Evolutionary conservation across 495 filamentous ascomycete genomes (phyloP).

Genomic region (Penicillium paradoxum): DNA sequence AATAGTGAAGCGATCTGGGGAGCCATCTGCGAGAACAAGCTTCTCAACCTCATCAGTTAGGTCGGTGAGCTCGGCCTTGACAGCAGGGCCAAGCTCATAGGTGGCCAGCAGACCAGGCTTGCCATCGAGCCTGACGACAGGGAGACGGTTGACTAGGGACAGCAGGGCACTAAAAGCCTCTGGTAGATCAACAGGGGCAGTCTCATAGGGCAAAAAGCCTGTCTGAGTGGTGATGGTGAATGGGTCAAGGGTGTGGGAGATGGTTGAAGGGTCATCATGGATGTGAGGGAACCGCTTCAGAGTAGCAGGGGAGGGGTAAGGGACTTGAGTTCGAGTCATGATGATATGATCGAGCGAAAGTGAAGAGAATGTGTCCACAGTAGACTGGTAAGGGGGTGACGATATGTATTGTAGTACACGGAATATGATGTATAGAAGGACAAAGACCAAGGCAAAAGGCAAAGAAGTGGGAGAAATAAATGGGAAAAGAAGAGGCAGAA

Average conservation of each 20-base stretch:
- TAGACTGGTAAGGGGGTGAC: not conserved
- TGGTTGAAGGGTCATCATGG: slow-evolving; percentile 50
- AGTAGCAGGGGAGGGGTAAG: slow-evolving; percentile 32
- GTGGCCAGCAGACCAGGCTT: slow-evolving; percentile 70
- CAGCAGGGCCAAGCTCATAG: slow-evolving; percentile 63
- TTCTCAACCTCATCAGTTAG: slow-evolving; percentile 65
- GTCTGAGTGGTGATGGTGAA: slow-evolving; percentile 85
- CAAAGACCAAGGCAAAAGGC: slow-evolving; percentile 33
- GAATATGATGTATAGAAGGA: slow-evolving; percentile 31
- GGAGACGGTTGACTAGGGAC: slow-evolving; percentile 66
- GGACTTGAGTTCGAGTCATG: slow-evolving; percentile 31
- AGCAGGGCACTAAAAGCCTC: slow-evolving; percentile 63
- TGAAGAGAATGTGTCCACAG: not conserved
- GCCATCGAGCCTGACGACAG: slow-evolving; percentile 64
- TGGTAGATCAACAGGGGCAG: slow-evolving; percentile 45
- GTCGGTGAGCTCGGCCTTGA: slow-evolving; percentile 64
- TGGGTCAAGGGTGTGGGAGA: slow-evolving; percentile 55
- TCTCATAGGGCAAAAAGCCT: slow-evolving; percentile 59
- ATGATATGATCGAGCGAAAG: slow-evolving; percentile 4
- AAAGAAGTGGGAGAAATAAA: slow-evolving; percentile 15
- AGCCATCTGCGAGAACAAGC: slow-evolving; percentile 44
- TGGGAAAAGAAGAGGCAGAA: slow-evolving; percentile 8
- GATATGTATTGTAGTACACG: slow-evolving; percentile 20
- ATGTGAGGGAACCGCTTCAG: slow-evolving; percentile 54
- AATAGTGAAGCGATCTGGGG: slow-evolving; percentile 63